Conservation (phyloP, 2,329 filamentous ascomycete species). For the Fusarium palustre region DNA sequence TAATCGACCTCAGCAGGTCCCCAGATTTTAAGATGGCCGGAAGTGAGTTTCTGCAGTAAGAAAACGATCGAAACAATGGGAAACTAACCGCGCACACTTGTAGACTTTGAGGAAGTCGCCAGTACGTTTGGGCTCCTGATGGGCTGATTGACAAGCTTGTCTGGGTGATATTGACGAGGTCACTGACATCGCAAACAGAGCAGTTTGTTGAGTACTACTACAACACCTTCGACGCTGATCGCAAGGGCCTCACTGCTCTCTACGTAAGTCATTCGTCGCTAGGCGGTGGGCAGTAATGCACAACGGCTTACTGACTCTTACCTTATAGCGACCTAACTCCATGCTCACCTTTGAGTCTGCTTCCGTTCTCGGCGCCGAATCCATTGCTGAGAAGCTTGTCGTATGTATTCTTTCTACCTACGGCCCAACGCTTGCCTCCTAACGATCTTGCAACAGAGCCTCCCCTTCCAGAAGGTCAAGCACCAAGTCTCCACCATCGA, state of each 20-base stretch:
- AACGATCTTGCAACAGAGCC: constrained; percentile 61
- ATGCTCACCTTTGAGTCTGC: constrained; percentile 93
- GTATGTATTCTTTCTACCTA: constrained; percentile 64
- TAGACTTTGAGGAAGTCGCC: constrained; percentile 61
- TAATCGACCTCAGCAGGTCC: constrained; percentile 26
- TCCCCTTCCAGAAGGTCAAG: constrained; percentile 84
- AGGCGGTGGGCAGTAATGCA: constrained; percentile 64
- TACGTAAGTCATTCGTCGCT: constrained; percentile 74
- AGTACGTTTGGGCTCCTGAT: constrained; percentile 53
- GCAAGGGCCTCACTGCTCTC: constrained; percentile 72
- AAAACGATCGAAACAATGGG: not conserved
- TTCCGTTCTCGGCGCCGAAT: constrained; percentile 70
- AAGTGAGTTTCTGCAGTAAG: constrained; percentile 34
- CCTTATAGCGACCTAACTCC: constrained; percentile 60
- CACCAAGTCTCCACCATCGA: constrained; percentile 84
- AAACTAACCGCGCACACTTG: constrained; percentile 47
- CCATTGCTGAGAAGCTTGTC: constrained; percentile 83
- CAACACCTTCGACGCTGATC: constrained; percentile 82
- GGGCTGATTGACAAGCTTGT: constrained; percentile 6
- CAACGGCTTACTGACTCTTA: constrained; percentile 12
- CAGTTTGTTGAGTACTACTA: constrained; percentile 95
- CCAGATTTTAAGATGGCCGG: constrained; percentile 44
- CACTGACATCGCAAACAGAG: constrained; percentile 63
- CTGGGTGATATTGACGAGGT: not conserved
- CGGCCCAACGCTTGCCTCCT: not conserved